Conservation (phyloP, 176 grass and related monocot genomes). For the Oryza meridionalis region DNA sequence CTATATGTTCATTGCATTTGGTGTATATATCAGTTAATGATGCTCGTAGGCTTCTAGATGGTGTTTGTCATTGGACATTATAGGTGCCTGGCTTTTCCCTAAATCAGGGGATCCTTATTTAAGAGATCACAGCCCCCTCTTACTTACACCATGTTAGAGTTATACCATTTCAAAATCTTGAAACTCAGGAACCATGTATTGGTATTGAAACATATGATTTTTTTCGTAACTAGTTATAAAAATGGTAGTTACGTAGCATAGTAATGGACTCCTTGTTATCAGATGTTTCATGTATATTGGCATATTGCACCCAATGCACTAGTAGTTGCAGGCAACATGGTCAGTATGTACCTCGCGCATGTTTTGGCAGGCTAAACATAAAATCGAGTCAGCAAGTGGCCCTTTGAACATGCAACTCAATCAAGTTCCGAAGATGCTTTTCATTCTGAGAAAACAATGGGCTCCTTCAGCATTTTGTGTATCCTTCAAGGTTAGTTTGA, state of each 20-base stretch:
- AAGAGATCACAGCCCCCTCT: background rate
- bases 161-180: background rate
- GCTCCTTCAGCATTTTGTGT: conserved; percentile 83
- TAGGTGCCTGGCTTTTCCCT: background rate
- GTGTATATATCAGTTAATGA: background rate
- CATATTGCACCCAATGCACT: background rate
- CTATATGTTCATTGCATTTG: background rate
- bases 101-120: background rate
- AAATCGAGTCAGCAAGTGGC: conserved; percentile 83
- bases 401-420: conserved; percentile 88
- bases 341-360: background rate
- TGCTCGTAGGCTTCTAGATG: background rate
- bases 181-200: conserved; percentile 22
- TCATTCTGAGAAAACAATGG: conserved; percentile 68
- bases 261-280: background rate
- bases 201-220: background rate
- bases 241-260: background rate
- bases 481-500: conserved; percentile 78
- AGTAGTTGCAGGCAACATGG: background rate
- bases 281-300: background rate
- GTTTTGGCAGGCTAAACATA: conserved; percentile 80
- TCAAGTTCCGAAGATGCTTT: conserved; percentile 96
- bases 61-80: background rate
- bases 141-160: background rate
- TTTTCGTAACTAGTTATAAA: background rate